These are phyloP conservation scores for Psophocarpus tetragonolobus DNA, from an alignment of 306 rosid genomes.

Conservation along the genomic window DNA sequence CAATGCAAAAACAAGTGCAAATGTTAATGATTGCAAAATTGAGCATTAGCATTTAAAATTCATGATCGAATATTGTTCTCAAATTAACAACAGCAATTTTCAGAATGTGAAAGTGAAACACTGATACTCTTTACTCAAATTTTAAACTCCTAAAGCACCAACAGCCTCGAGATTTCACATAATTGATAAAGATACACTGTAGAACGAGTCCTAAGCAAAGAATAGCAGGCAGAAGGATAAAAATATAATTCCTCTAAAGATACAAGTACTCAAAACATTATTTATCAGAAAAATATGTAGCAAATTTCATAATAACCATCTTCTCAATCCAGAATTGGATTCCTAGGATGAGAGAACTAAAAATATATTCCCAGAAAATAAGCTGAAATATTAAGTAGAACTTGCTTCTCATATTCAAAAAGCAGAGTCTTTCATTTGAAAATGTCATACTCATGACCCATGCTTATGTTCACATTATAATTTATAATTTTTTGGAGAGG, in stretches of 20 bases:
- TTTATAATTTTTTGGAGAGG: not conserved
- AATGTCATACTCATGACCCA: not conserved
- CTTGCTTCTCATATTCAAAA: slow-evolving; percentile 20
- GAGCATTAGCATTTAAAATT: not conserved
- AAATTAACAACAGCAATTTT: not conserved
- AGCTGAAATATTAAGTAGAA: slow-evolving; percentile 1
- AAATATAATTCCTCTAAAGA: slow-evolving; percentile 5
- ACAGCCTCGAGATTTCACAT: slow-evolving; percentile 28
- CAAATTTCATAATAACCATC: slow-evolving; percentile 5
- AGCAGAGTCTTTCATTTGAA: not conserved
- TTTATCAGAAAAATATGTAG: not conserved
- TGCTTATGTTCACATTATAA: slow-evolving; percentile 4
- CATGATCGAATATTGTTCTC: not conserved
- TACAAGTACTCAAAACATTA: not conserved
- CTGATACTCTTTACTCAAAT: not conserved
- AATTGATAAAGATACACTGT: not conserved
- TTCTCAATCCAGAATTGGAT: not conserved
- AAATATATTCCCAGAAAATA: not conserved
- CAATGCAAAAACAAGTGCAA: slow-evolving; percentile 17
- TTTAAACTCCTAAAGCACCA: not conserved
- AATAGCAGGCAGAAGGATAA: slow-evolving; percentile 1
- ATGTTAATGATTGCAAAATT: not conserved
- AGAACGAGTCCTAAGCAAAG: not conserved
- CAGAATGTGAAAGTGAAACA: slow-evolving; percentile 12
- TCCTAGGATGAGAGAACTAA: not conserved